Evolutionary conservation across 2,329 filamentous ascomycete genomes (phyloP).

Genomic region (Colletotrichum truncatum): DNA sequence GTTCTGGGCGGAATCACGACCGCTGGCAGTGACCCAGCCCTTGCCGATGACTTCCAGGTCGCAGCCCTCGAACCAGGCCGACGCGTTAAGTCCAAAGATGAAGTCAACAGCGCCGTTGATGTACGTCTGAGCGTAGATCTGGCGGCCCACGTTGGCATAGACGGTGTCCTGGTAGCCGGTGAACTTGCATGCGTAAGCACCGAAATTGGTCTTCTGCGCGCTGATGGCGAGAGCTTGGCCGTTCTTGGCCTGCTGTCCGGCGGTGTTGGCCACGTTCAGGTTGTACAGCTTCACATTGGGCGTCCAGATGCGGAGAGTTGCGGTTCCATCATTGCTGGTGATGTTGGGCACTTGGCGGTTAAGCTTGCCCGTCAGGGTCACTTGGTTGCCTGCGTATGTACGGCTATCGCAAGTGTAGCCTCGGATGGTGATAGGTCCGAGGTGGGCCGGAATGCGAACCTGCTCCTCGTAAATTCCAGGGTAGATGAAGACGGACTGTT

Average conservation of each 20-base stretch:
- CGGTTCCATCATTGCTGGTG: slow-evolving; percentile 53
- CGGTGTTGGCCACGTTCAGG: slow-evolving; percentile 49
- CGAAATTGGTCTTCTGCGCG: slow-evolving; percentile 51
- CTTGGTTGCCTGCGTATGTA: slow-evolving; percentile 58
- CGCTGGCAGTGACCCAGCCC: slow-evolving; percentile 58
- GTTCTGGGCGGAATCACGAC: slow-evolving; percentile 49
- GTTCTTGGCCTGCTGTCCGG: slow-evolving; percentile 57
- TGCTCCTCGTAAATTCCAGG: slow-evolving; percentile 61
- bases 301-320: slow-evolving; percentile 54
- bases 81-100: slow-evolving; percentile 64
- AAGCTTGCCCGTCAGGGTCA: slow-evolving; percentile 46
- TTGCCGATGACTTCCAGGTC: slow-evolving; percentile 56
- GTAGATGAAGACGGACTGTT: slow-evolving; percentile 61
- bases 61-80: slow-evolving; percentile 62
- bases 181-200: slow-evolving; percentile 59
- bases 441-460: slow-evolving; percentile 11
- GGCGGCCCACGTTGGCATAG: slow-evolving; percentile 57
- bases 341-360: slow-evolving; percentile 48
- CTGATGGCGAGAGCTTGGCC: slow-evolving; percentile 63
- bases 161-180: slow-evolving; percentile 67
- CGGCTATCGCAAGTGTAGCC: slow-evolving; percentile 58
- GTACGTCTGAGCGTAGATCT: slow-evolving; percentile 62
- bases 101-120: slow-evolving; percentile 68
- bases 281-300: slow-evolving; percentile 65
- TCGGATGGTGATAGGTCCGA: slow-evolving; percentile 57